Evolutionary conservation across 169 alveolate species (phyloP).

Genomic region (Eimeria necatrix): DNA sequence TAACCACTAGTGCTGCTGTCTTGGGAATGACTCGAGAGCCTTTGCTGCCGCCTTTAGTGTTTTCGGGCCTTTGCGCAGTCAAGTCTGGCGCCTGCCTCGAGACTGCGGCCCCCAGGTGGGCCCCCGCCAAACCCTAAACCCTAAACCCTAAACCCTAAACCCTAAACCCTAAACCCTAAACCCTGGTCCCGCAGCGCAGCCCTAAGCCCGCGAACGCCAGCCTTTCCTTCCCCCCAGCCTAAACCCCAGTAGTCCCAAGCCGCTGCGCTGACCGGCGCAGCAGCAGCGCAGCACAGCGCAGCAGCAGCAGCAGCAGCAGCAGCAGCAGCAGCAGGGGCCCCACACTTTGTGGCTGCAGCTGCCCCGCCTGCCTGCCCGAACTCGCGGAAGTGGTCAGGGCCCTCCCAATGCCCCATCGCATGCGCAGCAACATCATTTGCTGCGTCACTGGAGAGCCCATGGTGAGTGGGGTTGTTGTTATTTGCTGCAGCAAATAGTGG

Average conservation of each 20-base stretch:
- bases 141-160: slow-evolving; percentile 31
- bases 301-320: no score
- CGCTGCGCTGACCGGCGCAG: no score
- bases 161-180: slow-evolving; percentile 14
- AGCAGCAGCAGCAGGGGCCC: no score
- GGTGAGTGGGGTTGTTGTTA: no score
- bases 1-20: background rate
- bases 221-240: no score
- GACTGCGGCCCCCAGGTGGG: background rate
- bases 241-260: no score
- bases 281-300: no score
- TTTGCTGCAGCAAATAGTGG: no score
- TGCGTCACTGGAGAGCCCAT: slow-evolving; percentile 34
- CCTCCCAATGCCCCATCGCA: slow-evolving; percentile 20
- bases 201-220: no score
- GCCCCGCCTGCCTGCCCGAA: slow-evolving; percentile 47
- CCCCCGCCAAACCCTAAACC: slow-evolving; percentile 22
- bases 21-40: no score
- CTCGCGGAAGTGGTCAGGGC: background rate
- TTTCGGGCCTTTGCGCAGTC: background rate
- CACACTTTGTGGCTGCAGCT: no score
- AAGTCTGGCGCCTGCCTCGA: slow-evolving; percentile 2
- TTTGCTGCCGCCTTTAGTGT: slow-evolving; percentile 1
- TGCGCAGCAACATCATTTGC: slow-evolving; percentile 40
- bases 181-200: no score